A percentile compares a stretch with the other conserved stretches of the same genome.
Conservation (phyloP, 768 basidiomycete species). For the Tulasnella sp. region DNA sequence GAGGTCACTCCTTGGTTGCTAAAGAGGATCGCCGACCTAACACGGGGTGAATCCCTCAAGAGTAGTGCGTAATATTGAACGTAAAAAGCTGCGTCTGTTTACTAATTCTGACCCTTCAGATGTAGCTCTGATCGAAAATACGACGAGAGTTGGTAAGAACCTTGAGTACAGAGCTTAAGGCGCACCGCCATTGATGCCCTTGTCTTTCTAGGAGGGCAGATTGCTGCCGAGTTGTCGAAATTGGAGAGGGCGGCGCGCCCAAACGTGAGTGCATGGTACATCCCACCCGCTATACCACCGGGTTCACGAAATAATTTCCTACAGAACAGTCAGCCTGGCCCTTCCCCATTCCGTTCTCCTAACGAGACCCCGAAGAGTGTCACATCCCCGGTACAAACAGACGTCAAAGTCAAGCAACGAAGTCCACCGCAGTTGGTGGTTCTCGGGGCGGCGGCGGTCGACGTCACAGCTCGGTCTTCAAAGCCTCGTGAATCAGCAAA, state of each 20-base stretch:
- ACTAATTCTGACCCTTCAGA: conserved; percentile 25
- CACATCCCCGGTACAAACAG: neutral
- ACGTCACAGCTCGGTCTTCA: conserved; percentile 65
- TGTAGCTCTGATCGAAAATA: conserved; percentile 80
- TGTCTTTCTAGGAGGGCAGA: conserved; percentile 48
- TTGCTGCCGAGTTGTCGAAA: conserved; percentile 50
- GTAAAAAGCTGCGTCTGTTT: neutral
- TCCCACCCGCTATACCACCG: neutral
- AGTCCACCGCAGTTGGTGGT: conserved; percentile 40
- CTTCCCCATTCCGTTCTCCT: conserved; percentile 1
- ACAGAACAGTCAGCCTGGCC: too few species aligned
- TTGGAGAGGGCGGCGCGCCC: too few species aligned
- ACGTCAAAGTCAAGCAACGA: neutral
- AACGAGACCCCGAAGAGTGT: too few species aligned
- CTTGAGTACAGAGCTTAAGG: neutral
- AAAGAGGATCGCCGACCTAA: conserved; percentile 67
- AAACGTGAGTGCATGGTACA: conserved; percentile 19
- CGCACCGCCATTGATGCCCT: neutral
- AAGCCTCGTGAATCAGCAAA: conserved; percentile 27
- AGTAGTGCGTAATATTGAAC: conserved; percentile 40
- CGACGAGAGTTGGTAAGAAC: conserved; percentile 65
- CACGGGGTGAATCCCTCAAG: conserved; percentile 56
- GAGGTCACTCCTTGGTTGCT: conserved; percentile 94
- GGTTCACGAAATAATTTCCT: neutral
- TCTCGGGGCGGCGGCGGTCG: conserved; percentile 79